Evolutionary conservation across 345 rosid genomes (phyloP), one percentile per base, ranked within the genome.

Genomic region (Atalantia buxifolia): DNA sequence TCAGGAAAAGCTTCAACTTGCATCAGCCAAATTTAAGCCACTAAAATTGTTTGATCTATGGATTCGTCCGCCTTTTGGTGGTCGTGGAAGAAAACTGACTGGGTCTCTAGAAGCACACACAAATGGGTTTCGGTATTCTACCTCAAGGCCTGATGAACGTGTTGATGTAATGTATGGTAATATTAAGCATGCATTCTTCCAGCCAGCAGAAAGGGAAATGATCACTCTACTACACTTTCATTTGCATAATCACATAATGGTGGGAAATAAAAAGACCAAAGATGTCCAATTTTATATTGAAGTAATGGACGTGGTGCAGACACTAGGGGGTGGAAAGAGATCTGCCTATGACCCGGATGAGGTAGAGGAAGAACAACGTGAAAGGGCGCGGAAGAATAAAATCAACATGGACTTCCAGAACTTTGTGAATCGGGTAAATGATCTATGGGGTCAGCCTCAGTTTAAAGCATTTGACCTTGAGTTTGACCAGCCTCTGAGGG

Each of bases 271-370:
- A 36, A 88, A 88, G 80, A 86, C 89, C 27, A 88, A 86, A 75
- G 89, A 88, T 76, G 89, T 83, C 35, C 89, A 86, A 7, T 86
- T 86, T 69, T 86, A 85, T 80, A 53, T 86, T 35, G 89, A 86
- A 80, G 91, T 88, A 63, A 88, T 88, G 84, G 91, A 88, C 69
- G 71, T 78, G 62, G 89, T 86, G 3, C 91, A 85, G 81, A 88
- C 85, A 53, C 22, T 86, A 38, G 91, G 89, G 31, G 91, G 91
- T 61, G 87, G 83, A 27, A 85, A 83, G 82, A 77, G 91, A 73
- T 88, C 91, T 60, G 85, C 88, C 76, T 83, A 88, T 79, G 91
- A 88, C 81, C 91, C 88, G 1, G 91, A 86, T 71, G 91, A 88
- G 83, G 83, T 88, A n/a, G 88, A 88, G 64, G 89, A 88, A 83